These are phyloP conservation scores for Jatropha podagrica DNA, from an alignment of 441 rosid species.

Conservation along the genomic window DNA sequence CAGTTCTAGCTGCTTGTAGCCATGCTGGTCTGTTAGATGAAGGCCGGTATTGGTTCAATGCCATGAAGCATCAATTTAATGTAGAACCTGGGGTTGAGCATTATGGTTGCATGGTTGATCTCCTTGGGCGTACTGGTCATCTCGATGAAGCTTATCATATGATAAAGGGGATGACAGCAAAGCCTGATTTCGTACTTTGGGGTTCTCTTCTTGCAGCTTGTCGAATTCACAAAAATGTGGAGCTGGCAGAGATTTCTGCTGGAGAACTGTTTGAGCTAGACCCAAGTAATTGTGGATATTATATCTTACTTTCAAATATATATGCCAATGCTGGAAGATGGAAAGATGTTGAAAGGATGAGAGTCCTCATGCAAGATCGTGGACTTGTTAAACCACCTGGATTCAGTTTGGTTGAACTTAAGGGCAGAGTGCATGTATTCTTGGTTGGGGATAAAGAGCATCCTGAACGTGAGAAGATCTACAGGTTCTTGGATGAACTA, in stretches of 20 bases:
- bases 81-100: conserved; percentile 86
- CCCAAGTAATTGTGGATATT: conserved; percentile 64
- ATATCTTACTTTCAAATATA: conserved; percentile 71
- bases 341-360: conserved; percentile 73
- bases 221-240: conserved; percentile 77
- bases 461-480: conserved; percentile 54
- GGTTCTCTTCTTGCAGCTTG: conserved; percentile 94
- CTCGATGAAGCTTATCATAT: conserved; percentile 59
- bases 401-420: conserved; percentile 79
- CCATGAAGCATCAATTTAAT: conserved; percentile 51
- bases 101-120: conserved; percentile 88
- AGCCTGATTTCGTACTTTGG: conserved; percentile 73
- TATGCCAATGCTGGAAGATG: conserved; percentile 88
- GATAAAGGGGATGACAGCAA: conserved; percentile 62
- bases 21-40: conserved; percentile 77
- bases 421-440: conserved; percentile 73
- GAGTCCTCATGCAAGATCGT: conserved; percentile 51
- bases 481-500: conserved; percentile 62
- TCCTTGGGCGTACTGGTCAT: conserved; percentile 78
- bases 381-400: conserved; percentile 75
- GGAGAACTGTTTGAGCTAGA: conserved; percentile 61
- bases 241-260: conserved; percentile 75
- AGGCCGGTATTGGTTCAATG: conserved; percentile 76
- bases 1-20: conserved; percentile 77
- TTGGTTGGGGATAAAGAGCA: conserved; percentile 74